Evolutionary conservation across 345 rosid species (phyloP).

Genomic region (Euphorbia peplus): DNA sequence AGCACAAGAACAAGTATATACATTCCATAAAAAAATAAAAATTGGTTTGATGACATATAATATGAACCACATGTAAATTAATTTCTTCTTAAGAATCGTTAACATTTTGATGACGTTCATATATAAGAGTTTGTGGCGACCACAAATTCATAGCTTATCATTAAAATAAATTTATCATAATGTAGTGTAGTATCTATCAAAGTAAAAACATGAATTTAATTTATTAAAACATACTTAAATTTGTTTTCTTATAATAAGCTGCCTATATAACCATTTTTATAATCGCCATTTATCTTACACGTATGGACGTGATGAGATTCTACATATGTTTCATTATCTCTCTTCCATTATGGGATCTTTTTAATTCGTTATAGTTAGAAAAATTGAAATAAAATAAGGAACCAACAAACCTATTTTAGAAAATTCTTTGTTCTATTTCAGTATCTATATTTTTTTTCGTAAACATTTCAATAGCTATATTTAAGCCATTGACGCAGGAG

Average conservation of each 20-base stretch:
- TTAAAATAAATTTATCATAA: not conserved
- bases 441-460: too few species aligned
- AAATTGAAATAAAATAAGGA: slow-evolving; percentile 13
- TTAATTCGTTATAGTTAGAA: not conserved
- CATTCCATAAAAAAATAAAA: too few species aligned
- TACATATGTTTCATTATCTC: slow-evolving; percentile 17
- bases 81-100: not conserved
- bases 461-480: slow-evolving; percentile 20
- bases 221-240: too few species aligned
- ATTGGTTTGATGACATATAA: slow-evolving; percentile 3
- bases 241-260: not conserved
- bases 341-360: slow-evolving; percentile 28
- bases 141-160: not conserved
- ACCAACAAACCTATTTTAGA: not conserved
- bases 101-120: not conserved
- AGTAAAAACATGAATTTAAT: not conserved
- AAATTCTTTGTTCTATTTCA: slow-evolving; percentile 2
- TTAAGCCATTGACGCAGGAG: slow-evolving; percentile 33
- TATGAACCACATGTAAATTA: slow-evolving; percentile 1
- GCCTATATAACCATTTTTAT: not conserved
- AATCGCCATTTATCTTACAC: not conserved
- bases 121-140: slow-evolving; percentile 17
- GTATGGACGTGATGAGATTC: slow-evolving; percentile 11
- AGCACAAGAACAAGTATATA: not conserved
- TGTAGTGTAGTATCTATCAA: not conserved